Base-by-base conservation (phyloP, 192 early-diverging fungal species). In the Cladochytrium replicatum region DNA sequence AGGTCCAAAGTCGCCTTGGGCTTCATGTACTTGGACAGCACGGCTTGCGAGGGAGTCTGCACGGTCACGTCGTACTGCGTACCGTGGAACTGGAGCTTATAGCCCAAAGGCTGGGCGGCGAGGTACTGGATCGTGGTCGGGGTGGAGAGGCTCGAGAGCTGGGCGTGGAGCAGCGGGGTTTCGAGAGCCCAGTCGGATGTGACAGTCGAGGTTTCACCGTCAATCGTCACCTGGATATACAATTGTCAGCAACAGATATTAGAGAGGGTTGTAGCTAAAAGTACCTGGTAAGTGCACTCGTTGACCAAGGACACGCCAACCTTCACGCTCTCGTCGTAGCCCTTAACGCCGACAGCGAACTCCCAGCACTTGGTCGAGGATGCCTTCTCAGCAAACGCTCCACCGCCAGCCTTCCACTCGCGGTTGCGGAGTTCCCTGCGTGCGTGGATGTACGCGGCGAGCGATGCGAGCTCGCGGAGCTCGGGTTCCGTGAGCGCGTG, bases 11-110 rank as follows among this genome's bases (percentile, higher is more conserved):
- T n/a, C n/a, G n/a, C n/a, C 50, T 78, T 79, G 17, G 83, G 68
- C 52, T 81, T 77, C 82, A 93, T 89, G 61, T 75, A 74, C 41
- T 71, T 63, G 31, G 71, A 57, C 9, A 88, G 67, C 26, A 73
- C 71, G 46, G 78, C 63, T 61, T 96, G 92, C 2, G 48, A 40
- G 21, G 48, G 46, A 22, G 70, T 68, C 42, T 80, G 55, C 23
- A 91, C 68, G 27, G 74, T 68, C 19, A 91, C 71, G 37, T 86
- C 78, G 43, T 86, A 95, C 73, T 54, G 46, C 21, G 82, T 89
- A 19, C 90, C 89, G 27, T 79, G 55, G 64, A 85, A 81, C 58
- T 88, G 87, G 31, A 96, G 67, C 19, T 77, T 77, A 62, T 87
- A 81, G 13, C 89, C 92, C 39, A 86, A 56, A 1, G 86, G 75